A percentile compares a stretch with the other conserved stretches of the same genome.
Conservation (phyloP, 495 filamentous ascomycete genomes). For the Daldinia loculata region DNA sequence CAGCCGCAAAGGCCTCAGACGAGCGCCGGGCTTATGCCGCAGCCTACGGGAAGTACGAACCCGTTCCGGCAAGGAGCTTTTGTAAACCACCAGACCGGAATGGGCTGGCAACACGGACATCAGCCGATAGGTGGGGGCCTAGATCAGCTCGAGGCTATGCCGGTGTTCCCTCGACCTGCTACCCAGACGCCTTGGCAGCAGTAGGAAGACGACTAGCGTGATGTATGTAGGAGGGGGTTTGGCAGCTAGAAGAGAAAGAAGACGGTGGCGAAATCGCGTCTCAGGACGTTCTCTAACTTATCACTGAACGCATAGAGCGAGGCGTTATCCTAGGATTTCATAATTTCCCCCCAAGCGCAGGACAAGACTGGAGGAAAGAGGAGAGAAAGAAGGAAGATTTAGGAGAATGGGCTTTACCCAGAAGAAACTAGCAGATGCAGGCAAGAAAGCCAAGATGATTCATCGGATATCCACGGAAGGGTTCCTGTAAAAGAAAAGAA, state of each 20-base stretch:
- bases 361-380: conserved; percentile 3
- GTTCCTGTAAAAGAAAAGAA: not conserved
- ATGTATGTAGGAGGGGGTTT: not conserved
- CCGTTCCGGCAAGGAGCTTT: conserved; percentile 91
- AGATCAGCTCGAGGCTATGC: conserved; percentile 80
- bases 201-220: conserved; percentile 21
- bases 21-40: conserved; percentile 59
- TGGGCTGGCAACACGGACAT: conserved; percentile 82
- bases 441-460: not conserved
- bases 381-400: not conserved
- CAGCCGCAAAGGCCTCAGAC: conserved; percentile 54
- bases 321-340: conserved; percentile 38
- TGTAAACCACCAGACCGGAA: conserved; percentile 84
- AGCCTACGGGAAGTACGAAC: conserved; percentile 89
- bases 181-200: conserved; percentile 64
- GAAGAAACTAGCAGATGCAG: not conserved
- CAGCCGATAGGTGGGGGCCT: conserved; percentile 87
- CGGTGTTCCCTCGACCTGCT: conserved; percentile 84
- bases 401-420: not conserved
- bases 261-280: not conserved
- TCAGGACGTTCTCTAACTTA: conserved; percentile 7
- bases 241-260: not conserved
- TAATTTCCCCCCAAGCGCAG: not conserved
- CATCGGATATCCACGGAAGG: not conserved
- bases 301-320: conserved; percentile 36